phyloP scores from a whole-genome alignment of 306 rosid genomes.

The Casuarina equisetifolia region DNA sequence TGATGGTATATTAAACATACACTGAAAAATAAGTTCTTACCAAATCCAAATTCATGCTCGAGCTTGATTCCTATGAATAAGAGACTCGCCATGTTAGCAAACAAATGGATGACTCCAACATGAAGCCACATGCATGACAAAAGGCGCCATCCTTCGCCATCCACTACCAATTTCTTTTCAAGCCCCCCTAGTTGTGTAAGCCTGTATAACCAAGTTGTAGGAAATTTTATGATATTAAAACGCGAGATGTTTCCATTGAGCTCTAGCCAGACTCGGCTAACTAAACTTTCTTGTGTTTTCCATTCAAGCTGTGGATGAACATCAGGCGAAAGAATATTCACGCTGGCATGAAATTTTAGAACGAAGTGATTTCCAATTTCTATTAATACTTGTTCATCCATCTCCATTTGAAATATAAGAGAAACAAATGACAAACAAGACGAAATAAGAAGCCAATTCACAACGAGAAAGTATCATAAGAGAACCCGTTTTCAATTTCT shows the following conservation, averaged over 20 bases:
- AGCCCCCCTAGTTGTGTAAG: slow-evolving; percentile 63
- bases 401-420: too few species aligned
- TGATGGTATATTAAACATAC: background rate
- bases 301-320: background rate
- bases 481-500: background rate
- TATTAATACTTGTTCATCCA: too few species aligned
- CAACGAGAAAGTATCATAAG: background rate
- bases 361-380: background rate
- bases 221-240: background rate
- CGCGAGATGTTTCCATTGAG: background rate
- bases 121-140: slow-evolving; percentile 91
- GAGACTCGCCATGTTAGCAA: slow-evolving; percentile 80
- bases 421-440: background rate
- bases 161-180: slow-evolving; percentile 46
- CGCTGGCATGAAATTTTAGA: too few species aligned
- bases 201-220: slow-evolving; percentile 38
- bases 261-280: background rate
- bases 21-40: slow-evolving; percentile 41
- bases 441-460: too few species aligned
- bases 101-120: slow-evolving; percentile 79
- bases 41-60: slow-evolving; percentile 84
- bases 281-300: background rate
- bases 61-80: slow-evolving; percentile 71
- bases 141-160: slow-evolving; percentile 71
- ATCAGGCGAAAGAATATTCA: background rate